Evolutionary conservation across 371 early-diverging fungal genomes (phyloP), one percentile per base, ranked within the genome.

Genomic region (Actinomortierella wolfii): DNA sequence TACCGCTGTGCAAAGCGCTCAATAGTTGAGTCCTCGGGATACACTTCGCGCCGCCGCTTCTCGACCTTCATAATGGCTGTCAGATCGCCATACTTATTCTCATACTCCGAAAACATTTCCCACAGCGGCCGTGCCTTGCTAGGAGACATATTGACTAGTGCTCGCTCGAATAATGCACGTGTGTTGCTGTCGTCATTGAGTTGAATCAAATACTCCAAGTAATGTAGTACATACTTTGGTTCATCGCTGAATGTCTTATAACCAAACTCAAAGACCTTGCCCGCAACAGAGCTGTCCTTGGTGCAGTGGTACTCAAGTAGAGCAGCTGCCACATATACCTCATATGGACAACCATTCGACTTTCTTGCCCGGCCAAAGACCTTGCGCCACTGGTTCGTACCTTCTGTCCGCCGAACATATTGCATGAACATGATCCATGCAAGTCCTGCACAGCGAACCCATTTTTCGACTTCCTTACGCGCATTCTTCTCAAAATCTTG

Each of bases 141-240:
- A 8, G 87, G 67, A 9, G 94, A 88, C 77, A 95, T 81, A 4
- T 84, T 79, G 28, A 86, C 80, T 45, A 95, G 67, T 0, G 92
- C 88, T 56, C 91, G 80, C 75, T 97, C 97, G 79, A 96, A 93
- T 56, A 96, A 66, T 0, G 97, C 95, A 24, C 95, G 84, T 15
- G 93, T 88, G 59, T 97, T 97, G 67, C 90, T 94, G 57, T 94
- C 94, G 57, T 97, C 97, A 59, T 96, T 95, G 59, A 92, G 81
- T 64, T 87, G 81, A 39, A 96, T 91, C 53, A 97, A 80, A 59
- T 89, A 95, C 56, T 92, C 90, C 61, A 97, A 77, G 61, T 97
- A 96, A 47, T 92, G 82, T 39, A 82, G 76, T 11, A 91, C 86
- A 63, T 87, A 93, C n/a, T 82, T 87, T 1, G 89, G 79, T 56